These are phyloP conservation scores for Peronosclerospora sorghi DNA, from an alignment of 352 stramenopile species.

Conservation along the genomic window DNA sequence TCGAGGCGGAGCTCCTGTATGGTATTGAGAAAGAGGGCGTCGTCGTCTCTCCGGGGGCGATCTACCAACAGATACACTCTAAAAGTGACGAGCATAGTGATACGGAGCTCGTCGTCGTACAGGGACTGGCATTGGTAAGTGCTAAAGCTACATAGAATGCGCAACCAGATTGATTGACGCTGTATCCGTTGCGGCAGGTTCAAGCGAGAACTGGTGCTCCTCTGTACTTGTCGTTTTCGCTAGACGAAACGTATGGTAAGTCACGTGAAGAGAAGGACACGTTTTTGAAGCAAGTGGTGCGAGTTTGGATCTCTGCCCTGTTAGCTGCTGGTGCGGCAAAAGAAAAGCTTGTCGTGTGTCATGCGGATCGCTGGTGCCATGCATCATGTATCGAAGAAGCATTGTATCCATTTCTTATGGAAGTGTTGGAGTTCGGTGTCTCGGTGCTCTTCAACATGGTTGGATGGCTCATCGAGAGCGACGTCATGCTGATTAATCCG, in stretches of 20 bases:
- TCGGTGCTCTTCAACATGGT: slow-evolving; percentile 55
- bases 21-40: slow-evolving; percentile 21
- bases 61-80: slow-evolving; percentile 57
- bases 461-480: slow-evolving; percentile 50
- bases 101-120: slow-evolving; percentile 20
- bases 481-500: slow-evolving; percentile 32
- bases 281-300: slow-evolving; percentile 12
- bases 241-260: not conserved
- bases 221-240: slow-evolving; percentile 62
- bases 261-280: not conserved
- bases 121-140: slow-evolving; percentile 26
- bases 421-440: slow-evolving; percentile 28
- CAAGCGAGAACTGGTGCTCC: slow-evolving; percentile 42
- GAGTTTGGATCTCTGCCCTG: slow-evolving; percentile 28
- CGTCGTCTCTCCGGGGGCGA: slow-evolving; percentile 29
- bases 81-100: slow-evolving; percentile 2
- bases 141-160: too few species aligned
- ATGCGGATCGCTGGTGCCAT: slow-evolving; percentile 55
- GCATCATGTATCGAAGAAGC: slow-evolving; percentile 1
- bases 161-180: not conserved
- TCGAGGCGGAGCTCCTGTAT: slow-evolving; percentile 66
- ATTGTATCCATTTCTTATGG: slow-evolving; percentile 25
- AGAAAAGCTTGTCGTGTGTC: slow-evolving; percentile 52
- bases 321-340: slow-evolving; percentile 23
- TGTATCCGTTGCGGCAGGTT: slow-evolving; percentile 18